Percentiles rank a stretch among this genome's conserved stretches.
Evolutionary conservation across 495 filamentous ascomycete genomes (phyloP).

Genomic region (Penicillium crystallinum): DNA sequence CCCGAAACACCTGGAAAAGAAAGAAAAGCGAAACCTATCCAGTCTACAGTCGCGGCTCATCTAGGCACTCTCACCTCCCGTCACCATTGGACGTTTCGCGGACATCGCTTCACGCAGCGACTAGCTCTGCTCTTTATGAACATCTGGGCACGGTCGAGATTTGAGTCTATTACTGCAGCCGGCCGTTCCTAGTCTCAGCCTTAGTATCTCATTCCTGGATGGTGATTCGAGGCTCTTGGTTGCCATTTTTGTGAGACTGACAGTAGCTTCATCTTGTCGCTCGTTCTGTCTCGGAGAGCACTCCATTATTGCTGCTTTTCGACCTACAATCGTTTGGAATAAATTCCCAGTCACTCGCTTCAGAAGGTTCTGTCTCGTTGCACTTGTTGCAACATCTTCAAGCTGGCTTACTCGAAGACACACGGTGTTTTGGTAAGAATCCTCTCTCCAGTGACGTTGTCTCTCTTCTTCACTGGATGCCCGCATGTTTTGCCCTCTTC

Average conservation of each 20-base stretch:
- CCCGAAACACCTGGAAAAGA: constrained; percentile 25
- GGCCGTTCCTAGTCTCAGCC: constrained; percentile 31
- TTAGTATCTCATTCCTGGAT: constrained; percentile 25
- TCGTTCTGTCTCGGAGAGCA: constrained; percentile 44
- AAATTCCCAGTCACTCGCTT: constrained; percentile 50
- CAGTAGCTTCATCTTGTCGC: constrained; percentile 38
- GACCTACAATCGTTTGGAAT: constrained; percentile 37
- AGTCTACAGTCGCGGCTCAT: constrained; percentile 16
- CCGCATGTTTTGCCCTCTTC: constrained; percentile 18
- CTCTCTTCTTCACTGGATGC: constrained; percentile 17
- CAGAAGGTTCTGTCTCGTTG: constrained; percentile 41
- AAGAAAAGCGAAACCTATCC: constrained; percentile 25
- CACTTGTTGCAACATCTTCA: constrained; percentile 48
- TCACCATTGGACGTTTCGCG: constrained; percentile 3
- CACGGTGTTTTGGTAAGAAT: constrained; percentile 49
- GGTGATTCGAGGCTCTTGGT: constrained; percentile 35
- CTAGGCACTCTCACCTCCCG: constrained; percentile 9
- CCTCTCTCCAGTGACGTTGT: constrained; percentile 16
- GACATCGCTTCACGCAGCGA: constrained; percentile 14
- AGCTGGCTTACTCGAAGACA: constrained; percentile 50
- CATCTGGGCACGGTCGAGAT: constrained; percentile 20
- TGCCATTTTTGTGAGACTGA: constrained; percentile 29
- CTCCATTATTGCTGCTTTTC: constrained; percentile 29
- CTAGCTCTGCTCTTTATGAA: constrained; percentile 21
- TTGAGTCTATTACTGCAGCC: constrained; percentile 33